These are phyloP conservation scores for Alternaria hordeiaustralica DNA, from an alignment of 2,329 filamentous ascomycete genomes.

Conservation along the genomic window DNA sequence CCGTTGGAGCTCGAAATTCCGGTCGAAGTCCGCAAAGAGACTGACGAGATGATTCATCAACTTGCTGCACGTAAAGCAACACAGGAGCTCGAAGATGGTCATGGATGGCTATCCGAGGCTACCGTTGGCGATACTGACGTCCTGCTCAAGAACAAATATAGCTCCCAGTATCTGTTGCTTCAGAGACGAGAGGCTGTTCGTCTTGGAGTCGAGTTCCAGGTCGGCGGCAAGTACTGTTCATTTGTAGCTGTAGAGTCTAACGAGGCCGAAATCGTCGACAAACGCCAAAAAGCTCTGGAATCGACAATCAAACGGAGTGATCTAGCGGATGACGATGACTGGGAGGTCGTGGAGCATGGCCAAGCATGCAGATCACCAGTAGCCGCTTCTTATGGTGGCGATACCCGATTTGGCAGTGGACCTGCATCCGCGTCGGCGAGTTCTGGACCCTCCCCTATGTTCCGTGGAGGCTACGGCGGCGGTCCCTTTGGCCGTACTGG, in stretches of 20 bases:
- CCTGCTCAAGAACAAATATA: neutral
- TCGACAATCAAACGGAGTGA: neutral
- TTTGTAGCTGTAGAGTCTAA: conserved; percentile 10
- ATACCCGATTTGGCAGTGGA: neutral
- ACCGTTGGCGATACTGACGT: neutral
- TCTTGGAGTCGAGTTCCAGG: conserved; percentile 5
- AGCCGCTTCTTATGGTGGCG: neutral
- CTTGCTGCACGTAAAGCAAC: conserved; percentile 6
- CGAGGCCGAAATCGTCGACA: neutral
- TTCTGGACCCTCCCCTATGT: neutral
- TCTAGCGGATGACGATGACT: neutral
- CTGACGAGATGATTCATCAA: conserved; percentile 12
- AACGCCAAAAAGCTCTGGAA: neutral
- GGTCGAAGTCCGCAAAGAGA: neutral
- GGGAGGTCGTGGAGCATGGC: neutral
- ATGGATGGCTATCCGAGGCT: conserved; percentile 5
- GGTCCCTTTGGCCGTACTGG: neutral
- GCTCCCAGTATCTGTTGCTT: neutral
- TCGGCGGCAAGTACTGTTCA: conserved; percentile 6
- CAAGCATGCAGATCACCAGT: neutral
- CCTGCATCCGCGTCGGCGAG: neutral
- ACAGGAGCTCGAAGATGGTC: conserved; percentile 12
- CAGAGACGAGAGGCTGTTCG: conserved; percentile 4
- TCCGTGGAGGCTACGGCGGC: neutral
- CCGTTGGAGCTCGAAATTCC: conserved; percentile 5